These are phyloP conservation scores for Avena atlantica DNA, from an alignment of 176 grass and related monocot genomes.

Conservation along the genomic window DNA sequence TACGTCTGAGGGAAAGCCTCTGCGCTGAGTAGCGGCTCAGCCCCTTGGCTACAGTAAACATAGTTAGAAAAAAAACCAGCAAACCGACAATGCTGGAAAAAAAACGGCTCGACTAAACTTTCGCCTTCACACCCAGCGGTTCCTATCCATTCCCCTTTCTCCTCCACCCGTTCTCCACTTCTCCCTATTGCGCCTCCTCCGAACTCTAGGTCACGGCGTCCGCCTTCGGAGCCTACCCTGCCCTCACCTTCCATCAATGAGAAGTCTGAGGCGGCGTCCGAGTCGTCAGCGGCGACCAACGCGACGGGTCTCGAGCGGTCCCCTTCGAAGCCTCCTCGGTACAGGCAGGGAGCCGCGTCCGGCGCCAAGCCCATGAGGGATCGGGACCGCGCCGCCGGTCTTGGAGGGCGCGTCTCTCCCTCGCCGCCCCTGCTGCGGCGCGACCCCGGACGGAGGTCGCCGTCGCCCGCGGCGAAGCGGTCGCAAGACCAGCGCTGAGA, in stretches of 20 bases:
- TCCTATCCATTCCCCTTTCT: too few species aligned
- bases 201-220: too few species aligned
- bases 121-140: too few species aligned
- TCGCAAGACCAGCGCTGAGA: conserved; percentile 42
- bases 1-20: too few species aligned
- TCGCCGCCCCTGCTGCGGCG: conserved; percentile 52
- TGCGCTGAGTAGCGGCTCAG: too few species aligned
- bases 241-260: not conserved
- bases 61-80: too few species aligned
- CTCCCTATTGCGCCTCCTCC: too few species aligned
- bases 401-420: conserved; percentile 38
- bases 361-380: conserved; percentile 33
- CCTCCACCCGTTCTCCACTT: too few species aligned
- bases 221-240: too few species aligned
- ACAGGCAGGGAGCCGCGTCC: conserved; percentile 37
- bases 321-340: conserved; percentile 51
- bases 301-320: conserved; percentile 45
- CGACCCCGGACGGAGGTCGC: conserved; percentile 60
- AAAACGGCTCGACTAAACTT: too few species aligned
- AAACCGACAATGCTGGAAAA: too few species aligned
- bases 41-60: too few species aligned
- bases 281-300: conserved; percentile 52
- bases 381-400: conserved; percentile 14
- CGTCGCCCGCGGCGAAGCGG: conserved; percentile 65
- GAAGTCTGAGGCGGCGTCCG: conserved; percentile 51